A percentile compares a stretch with the other conserved stretches of the same genome.
phyloP scores from a whole-genome alignment of 768 basidiomycete species.

The Sarcodon sp. region DNA sequence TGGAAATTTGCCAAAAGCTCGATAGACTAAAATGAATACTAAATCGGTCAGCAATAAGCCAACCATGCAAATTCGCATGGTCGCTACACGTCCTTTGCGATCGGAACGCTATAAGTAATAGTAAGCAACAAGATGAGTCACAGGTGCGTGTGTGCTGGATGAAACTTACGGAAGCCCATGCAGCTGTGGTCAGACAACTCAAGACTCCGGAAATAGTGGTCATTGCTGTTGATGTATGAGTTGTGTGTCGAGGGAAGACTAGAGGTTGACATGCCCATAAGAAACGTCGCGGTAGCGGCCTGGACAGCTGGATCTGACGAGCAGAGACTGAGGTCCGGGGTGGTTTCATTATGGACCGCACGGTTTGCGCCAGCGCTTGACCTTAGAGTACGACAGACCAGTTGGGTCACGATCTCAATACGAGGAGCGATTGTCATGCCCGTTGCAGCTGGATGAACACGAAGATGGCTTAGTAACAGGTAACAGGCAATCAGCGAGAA shows the following conservation, averaged over 20 bases:
- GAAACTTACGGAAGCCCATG: conserved; percentile 69
- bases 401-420: conserved; percentile 61
- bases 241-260: neutral
- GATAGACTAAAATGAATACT: conserved; percentile 53
- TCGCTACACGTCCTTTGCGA: conserved; percentile 52
- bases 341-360: neutral
- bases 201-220: conserved; percentile 57
- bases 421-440: conserved; percentile 53
- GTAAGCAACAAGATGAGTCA: neutral
- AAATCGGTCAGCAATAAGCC: conserved; percentile 54
- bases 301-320: conserved; percentile 60
- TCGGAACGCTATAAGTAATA: conserved; percentile 48
- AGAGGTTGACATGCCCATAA: conserved; percentile 35
- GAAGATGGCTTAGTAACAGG: too few relatives aligned
- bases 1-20: conserved; percentile 46
- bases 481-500: too few relatives aligned
- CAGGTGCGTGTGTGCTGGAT: neutral
- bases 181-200: conserved; percentile 67
- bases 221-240: conserved; percentile 32
- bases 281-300: conserved; percentile 56
- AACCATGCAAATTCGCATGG: conserved; percentile 47
- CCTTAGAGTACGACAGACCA: conserved; percentile 56
- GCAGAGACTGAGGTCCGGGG: conserved; percentile 24
- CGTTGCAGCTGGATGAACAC: conserved; percentile 21
- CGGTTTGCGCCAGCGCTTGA: conserved; percentile 27